Evolutionary conservation across 768 basidiomycete genomes (phyloP).

Genomic region (Cystofilobasidium macerans): DNA sequence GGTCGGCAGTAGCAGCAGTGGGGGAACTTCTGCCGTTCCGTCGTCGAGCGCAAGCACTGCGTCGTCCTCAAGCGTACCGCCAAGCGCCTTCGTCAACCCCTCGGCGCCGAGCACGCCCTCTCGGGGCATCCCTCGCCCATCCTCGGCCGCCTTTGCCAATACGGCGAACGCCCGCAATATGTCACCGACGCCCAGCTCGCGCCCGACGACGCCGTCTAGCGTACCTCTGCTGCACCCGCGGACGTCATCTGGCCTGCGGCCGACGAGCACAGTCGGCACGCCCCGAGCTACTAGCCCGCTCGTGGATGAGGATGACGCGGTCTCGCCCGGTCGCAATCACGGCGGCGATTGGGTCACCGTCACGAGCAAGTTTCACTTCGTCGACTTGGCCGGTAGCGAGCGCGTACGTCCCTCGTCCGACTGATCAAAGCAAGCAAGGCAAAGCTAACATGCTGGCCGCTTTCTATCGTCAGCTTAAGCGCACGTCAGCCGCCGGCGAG

Average conservation of each 20-base stretch:
- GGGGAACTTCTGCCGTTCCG: background rate
- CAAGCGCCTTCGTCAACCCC: background rate
- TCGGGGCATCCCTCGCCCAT: conserved; percentile 19
- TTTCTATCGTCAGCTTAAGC: conserved; percentile 56
- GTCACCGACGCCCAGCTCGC: conserved; percentile 22
- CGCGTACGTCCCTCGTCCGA: conserved; percentile 47
- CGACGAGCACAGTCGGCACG: conserved; percentile 2
- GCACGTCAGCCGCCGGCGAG: conserved; percentile 89
- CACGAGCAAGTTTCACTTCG: conserved; percentile 94
- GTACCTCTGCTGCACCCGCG: conserved; percentile 9
- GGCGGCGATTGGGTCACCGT: conserved; percentile 76
- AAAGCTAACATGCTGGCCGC: conserved; percentile 23
- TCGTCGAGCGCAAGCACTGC: background rate
- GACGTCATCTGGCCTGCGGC: background rate
- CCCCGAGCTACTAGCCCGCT: background rate
- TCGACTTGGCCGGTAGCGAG: conserved; percentile 89
- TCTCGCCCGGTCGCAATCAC: background rate
- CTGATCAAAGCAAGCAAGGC: background rate
- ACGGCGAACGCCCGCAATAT: conserved; percentile 8
- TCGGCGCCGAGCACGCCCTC: conserved; percentile 9
- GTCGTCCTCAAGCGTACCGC: background rate
- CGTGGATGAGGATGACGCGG: conserved; percentile 38
- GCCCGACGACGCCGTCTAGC: conserved; percentile 23
- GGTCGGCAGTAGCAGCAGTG: conserved; percentile 17
- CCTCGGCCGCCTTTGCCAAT: background rate